These are phyloP conservation scores for Fusarium subtropicale DNA, from an alignment of 2,329 filamentous ascomycete species.

Conservation along the genomic window DNA sequence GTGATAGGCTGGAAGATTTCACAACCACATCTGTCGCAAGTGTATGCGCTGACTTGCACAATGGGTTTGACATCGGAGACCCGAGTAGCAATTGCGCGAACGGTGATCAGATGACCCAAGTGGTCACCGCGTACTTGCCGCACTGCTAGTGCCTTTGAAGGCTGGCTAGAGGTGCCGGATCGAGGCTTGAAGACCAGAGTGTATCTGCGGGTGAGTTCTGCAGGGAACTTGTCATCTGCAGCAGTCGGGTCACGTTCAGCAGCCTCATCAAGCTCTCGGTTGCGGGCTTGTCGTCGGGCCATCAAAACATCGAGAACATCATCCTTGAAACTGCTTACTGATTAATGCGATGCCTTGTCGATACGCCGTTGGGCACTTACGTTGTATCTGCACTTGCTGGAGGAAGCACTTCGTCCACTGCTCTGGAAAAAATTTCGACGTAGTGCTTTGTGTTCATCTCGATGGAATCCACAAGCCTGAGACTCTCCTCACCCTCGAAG, in stretches of 20 bases:
- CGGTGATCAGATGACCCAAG: conserved; percentile 90
- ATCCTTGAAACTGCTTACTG: conserved; percentile 81
- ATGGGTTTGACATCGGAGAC: conserved; percentile 98
- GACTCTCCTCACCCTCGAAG: conserved; percentile 66
- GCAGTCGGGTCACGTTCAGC: conserved; percentile 74
- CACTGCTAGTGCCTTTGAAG: conserved; percentile 80
- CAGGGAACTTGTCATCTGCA: conserved; percentile 84
- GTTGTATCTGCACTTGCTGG: conserved; percentile 80
- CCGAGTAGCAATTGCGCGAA: conserved; percentile 92
- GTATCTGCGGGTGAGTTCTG: conserved; percentile 92
- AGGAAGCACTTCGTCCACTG: conserved; percentile 89
- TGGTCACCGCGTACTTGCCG: conserved; percentile 93
- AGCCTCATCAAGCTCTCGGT: conserved; percentile 78
- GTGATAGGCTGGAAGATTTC: conserved; percentile 98
- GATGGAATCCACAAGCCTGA: conserved; percentile 84
- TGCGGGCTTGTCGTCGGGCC: conserved; percentile 87
- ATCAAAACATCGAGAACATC: conserved; percentile 97
- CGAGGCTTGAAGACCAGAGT: conserved; percentile 96
- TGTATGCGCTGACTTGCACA: conserved; percentile 97
- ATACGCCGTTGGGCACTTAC: conserved; percentile 58
- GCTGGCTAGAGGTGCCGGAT: conserved; percentile 75
- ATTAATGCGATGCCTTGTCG: conserved; percentile 7
- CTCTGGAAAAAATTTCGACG: conserved; percentile 88
- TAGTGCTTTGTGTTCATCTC: conserved; percentile 95
- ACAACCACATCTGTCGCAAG: conserved; percentile 94